phyloP scores from a whole-genome alignment of 306 rosid genomes.

The Clitoria ternatea region DNA sequence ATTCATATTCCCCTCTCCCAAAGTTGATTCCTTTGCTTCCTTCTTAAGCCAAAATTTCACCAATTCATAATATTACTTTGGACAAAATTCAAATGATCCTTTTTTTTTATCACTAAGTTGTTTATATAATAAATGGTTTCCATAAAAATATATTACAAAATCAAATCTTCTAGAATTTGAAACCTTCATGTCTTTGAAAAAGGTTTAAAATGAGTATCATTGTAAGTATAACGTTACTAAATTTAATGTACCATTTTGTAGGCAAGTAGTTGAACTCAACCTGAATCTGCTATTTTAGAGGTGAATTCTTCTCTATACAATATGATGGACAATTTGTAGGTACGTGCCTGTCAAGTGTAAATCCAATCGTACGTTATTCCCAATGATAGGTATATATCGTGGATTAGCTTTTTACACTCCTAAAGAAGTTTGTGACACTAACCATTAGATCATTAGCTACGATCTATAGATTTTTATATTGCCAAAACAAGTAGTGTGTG shows the following conservation, averaged over 20 bases:
- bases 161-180: too few relatives aligned
- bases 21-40: slow-evolving; percentile 64
- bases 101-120: too few relatives aligned
- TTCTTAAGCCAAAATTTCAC: slow-evolving; percentile 59
- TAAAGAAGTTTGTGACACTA: slow-evolving; percentile 4
- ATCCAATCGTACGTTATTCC: background rate
- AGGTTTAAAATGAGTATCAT: too few relatives aligned
- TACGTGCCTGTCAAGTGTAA: background rate
- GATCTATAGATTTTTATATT: background rate
- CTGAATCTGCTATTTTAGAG: too few relatives aligned
- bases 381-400: background rate
- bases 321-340: background rate
- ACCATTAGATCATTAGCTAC: background rate
- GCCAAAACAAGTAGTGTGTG: background rate
- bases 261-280: too few relatives aligned
- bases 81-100: too few relatives aligned
- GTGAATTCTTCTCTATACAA: background rate
- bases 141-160: too few relatives aligned
- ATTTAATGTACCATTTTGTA: too few relatives aligned
- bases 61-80: too few relatives aligned
- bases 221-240: too few relatives aligned
- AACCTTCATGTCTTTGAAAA: too few relatives aligned
- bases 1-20: slow-evolving; percentile 33
- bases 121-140: too few relatives aligned
- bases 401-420: background rate